Percentiles rank a stretch among this genome's conserved stretches.
Conservation (phyloP, 768 basidiomycete species). For the Boletus rufocinnamomeus region DNA sequence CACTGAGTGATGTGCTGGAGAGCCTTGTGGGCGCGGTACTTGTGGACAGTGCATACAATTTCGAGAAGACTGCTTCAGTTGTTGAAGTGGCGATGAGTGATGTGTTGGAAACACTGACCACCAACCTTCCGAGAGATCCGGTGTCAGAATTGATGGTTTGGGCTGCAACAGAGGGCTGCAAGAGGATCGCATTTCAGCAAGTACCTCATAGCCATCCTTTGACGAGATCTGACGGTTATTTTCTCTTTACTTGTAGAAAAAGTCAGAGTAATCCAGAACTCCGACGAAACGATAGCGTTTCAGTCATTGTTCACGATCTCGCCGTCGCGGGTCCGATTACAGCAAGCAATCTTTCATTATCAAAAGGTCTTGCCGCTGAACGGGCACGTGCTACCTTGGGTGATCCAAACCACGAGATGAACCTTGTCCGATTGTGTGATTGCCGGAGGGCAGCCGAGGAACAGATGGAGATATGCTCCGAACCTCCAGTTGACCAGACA, state of each 20-base stretch:
- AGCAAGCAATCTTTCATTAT: constrained; percentile 56
- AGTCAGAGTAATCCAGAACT: constrained; percentile 44
- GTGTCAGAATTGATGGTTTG: constrained; percentile 71
- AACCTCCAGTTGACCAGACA: constrained; percentile 21
- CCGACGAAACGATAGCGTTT: constrained; percentile 52
- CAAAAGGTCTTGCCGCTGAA: constrained; percentile 69
- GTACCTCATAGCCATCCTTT: constrained; percentile 21
- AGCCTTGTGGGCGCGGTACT: constrained; percentile 83
- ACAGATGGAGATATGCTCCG: constrained; percentile 16
- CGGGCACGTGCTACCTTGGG: constrained; percentile 55
- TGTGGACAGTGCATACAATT: constrained; percentile 75
- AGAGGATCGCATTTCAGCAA: constrained; percentile 47
- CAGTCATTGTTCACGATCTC: constrained; percentile 59
- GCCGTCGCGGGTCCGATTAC: constrained; percentile 62
- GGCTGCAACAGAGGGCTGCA: constrained; percentile 61
- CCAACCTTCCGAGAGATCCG: constrained; percentile 67
- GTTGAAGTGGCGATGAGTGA: constrained; percentile 67
- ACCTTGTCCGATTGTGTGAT: constrained; percentile 45
- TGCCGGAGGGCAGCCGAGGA: constrained; percentile 34
- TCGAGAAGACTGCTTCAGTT: constrained; percentile 64
- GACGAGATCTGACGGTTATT: constrained; percentile 2
- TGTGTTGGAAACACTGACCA: constrained; percentile 59
- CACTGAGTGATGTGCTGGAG: constrained; percentile 81
- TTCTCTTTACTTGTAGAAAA: constrained; percentile 35
- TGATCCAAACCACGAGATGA: constrained; percentile 47